phyloP scores from a whole-genome alignment of 495 filamentous ascomycete genomes.

The Penicillium antarcticum region DNA sequence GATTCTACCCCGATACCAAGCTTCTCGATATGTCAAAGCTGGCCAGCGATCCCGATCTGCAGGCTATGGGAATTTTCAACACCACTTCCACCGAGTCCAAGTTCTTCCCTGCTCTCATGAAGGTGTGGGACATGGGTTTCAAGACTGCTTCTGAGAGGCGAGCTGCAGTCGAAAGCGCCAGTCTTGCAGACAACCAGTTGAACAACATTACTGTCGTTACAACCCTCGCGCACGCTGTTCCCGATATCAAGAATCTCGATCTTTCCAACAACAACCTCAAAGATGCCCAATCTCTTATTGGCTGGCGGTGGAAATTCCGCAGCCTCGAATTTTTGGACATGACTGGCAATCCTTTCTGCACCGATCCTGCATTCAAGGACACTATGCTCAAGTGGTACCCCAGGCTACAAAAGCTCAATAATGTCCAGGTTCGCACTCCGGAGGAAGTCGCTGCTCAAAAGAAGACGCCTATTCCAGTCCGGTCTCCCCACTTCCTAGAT shows the following conservation, averaged over 20 bases:
- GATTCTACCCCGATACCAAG: slow-evolving; percentile 67
- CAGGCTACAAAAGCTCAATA: slow-evolving; percentile 67
- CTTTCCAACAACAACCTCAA: slow-evolving; percentile 75
- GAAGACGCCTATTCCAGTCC: slow-evolving; percentile 64
- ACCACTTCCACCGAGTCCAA: slow-evolving; percentile 70
- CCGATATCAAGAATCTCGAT: slow-evolving; percentile 79
- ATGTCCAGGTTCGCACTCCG: slow-evolving; percentile 63
- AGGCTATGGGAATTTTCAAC: slow-evolving; percentile 72
- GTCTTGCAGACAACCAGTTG: slow-evolving; percentile 73
- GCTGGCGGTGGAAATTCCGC: slow-evolving; percentile 75
- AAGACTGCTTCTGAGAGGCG: slow-evolving; percentile 60
- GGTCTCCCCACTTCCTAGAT: slow-evolving; percentile 70
- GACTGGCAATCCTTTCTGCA: slow-evolving; percentile 69
- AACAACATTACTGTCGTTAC: slow-evolving; percentile 65
- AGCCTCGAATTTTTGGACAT: slow-evolving; percentile 75
- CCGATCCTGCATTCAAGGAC: slow-evolving; percentile 56
- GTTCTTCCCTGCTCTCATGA: slow-evolving; percentile 86
- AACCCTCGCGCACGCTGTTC: slow-evolving; percentile 69
- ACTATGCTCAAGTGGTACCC: slow-evolving; percentile 84
- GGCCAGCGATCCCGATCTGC: slow-evolving; percentile 61
- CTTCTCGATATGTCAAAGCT: slow-evolving; percentile 78
- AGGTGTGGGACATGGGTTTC: slow-evolving; percentile 70
- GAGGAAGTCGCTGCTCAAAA: slow-evolving; percentile 58
- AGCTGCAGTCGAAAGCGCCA: slow-evolving; percentile 71
- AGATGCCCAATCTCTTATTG: slow-evolving; percentile 51